A percentile compares a stretch with the other conserved stretches of the same genome.
Conservation (phyloP, 2,329 filamentous ascomycete genomes). For the Ceratocystis albifundus region DNA sequence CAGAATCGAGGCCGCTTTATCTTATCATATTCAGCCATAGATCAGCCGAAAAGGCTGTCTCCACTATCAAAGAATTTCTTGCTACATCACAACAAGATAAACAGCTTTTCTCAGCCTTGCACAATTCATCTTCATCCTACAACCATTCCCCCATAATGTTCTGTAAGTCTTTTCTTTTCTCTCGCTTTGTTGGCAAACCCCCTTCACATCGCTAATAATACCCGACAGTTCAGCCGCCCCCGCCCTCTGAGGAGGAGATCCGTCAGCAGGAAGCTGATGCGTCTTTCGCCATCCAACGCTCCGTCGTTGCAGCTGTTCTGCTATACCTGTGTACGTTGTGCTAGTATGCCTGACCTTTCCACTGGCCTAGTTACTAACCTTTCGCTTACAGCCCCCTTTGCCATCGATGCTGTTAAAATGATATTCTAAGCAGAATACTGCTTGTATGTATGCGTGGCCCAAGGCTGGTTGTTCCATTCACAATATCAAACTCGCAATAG, state of each 20-base stretch:
- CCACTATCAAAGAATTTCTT: constrained; percentile 11
- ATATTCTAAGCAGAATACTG: constrained; percentile 31
- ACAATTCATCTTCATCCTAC: neutral
- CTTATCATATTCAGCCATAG: constrained; percentile 7
- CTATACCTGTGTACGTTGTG: constrained; percentile 62
- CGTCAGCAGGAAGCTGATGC: constrained; percentile 57
- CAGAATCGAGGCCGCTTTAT: neutral
- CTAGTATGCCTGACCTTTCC: neutral
- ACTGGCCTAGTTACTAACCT: neutral
- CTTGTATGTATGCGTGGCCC: neutral
- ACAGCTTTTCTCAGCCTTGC: neutral
- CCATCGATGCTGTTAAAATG: constrained; percentile 42
- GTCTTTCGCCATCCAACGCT: constrained; percentile 53
- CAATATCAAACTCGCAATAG: constrained; percentile 13
- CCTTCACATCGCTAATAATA: neutral
- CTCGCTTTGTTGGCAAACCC: neutral
- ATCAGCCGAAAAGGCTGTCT: neutral
- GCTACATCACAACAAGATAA: neutral
- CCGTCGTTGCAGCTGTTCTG: constrained; percentile 51
- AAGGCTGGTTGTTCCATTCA: neutral
- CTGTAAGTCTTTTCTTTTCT: constrained; percentile 3
- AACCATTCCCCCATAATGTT: constrained; percentile 17
- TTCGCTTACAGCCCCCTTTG: constrained; percentile 43
- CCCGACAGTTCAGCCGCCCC: constrained; percentile 51
- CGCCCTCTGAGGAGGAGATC: constrained; percentile 59